Evolutionary conservation across 202 grass and related monocot genomes (phyloP).

Genomic region (Panicum hallii): DNA sequence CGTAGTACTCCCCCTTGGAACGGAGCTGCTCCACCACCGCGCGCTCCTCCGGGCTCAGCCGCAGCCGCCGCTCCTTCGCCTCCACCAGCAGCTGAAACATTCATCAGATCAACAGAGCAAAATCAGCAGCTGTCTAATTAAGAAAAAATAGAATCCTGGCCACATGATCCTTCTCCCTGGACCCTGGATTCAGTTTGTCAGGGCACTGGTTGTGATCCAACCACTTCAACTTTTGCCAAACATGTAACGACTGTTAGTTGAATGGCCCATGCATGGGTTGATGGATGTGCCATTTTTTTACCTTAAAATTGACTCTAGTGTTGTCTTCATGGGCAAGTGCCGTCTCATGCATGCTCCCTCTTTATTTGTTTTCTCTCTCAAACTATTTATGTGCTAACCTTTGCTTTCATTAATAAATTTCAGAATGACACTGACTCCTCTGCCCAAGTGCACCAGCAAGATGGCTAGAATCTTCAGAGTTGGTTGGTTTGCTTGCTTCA

Average conservation of each 20-base stretch:
- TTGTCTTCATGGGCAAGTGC: slow-evolving; percentile 21
- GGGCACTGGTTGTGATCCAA: slow-evolving; percentile 36
- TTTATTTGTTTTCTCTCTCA: not conserved
- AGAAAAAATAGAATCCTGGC: not conserved
- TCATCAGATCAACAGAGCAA: not conserved
- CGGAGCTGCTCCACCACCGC: slow-evolving; percentile 62
- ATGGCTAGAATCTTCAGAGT: slow-evolving; percentile 25
- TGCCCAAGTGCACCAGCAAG: slow-evolving; percentile 28
- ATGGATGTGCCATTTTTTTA: slow-evolving; percentile 20
- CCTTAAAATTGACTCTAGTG: slow-evolving; percentile 16
- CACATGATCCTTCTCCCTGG: slow-evolving; percentile 27
- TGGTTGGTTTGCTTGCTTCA: slow-evolving; percentile 45
- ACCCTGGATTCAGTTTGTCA: slow-evolving; percentile 24
- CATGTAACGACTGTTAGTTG: slow-evolving; percentile 46
- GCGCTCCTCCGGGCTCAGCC: slow-evolving; percentile 41
- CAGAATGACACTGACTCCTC: slow-evolving; percentile 14
- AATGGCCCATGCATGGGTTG: slow-evolving; percentile 28
- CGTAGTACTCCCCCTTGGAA: slow-evolving; percentile 74
- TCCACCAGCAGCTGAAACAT: slow-evolving; percentile 71
- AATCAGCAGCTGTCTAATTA: not conserved
- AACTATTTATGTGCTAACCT: not conserved
- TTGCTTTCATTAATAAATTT: not conserved
- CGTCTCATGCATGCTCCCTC: not conserved
- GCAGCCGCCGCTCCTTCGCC: slow-evolving; percentile 42
- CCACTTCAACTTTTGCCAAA: slow-evolving; percentile 35